Conservation (phyloP, 495 filamentous ascomycete genomes). For the Penicillium paxilli region DNA sequence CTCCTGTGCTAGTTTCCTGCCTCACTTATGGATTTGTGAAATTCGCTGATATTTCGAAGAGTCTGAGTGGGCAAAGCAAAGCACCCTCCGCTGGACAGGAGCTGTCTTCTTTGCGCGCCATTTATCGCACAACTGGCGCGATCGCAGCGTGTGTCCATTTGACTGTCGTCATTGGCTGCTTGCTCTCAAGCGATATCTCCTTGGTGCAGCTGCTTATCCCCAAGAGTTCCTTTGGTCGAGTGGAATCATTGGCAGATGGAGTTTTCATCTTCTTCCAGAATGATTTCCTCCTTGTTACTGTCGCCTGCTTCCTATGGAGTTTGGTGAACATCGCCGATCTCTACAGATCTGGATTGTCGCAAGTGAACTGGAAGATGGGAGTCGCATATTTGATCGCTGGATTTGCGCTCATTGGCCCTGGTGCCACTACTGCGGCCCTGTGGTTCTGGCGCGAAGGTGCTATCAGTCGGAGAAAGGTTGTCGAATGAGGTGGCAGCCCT, state of each 20-base stretch:
- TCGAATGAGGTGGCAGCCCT: background rate
- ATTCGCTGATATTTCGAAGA: background rate
- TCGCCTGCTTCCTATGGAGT: conserved; percentile 12
- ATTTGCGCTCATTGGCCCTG: conserved; percentile 9
- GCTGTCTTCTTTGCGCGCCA: background rate
- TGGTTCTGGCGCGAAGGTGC: conserved; percentile 18
- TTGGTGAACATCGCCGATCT: conserved; percentile 15
- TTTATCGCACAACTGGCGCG: conserved; percentile 11
- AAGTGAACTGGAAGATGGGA: conserved; percentile 1
- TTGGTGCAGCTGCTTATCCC: conserved; percentile 4
- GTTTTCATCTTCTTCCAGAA: conserved; percentile 22
- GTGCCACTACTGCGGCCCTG: conserved; percentile 15
- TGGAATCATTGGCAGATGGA: conserved; percentile 10
- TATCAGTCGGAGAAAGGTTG: background rate
- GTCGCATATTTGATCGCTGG: background rate
- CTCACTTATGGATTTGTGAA: conserved; percentile 10
- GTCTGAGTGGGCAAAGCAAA: background rate
- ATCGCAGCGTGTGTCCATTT: conserved; percentile 15
- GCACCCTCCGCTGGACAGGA: background rate
- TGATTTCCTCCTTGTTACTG: conserved; percentile 13
- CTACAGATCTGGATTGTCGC: conserved; percentile 13
- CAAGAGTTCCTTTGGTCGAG: conserved; percentile 8
- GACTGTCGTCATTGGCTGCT: conserved; percentile 3
- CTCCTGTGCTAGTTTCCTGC: conserved; percentile 9
- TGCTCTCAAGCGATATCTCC: background rate